Percentiles rank a stretch among this genome's conserved stretches.
Conservation (phyloP, 2,329 filamentous ascomycete genomes). For the Zymoseptoria passerinii region DNA sequence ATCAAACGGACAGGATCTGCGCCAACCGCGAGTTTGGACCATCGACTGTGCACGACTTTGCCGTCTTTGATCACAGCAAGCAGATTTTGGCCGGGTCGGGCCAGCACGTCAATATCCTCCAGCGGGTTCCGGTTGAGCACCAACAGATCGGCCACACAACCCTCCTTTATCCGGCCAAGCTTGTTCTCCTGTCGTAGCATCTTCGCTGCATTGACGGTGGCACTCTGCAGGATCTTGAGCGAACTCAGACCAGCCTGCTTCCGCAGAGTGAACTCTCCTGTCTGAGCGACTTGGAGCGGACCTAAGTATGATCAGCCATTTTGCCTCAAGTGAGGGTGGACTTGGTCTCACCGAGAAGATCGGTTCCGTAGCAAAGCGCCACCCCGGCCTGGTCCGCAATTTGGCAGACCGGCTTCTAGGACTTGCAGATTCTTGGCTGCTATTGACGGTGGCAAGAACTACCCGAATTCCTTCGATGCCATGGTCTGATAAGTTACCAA, state of each 20-base stretch:
- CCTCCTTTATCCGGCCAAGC: conserved; percentile 44
- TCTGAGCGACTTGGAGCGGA: conserved; percentile 42
- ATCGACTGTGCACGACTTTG: conserved; percentile 34
- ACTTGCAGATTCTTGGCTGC: conserved; percentile 46
- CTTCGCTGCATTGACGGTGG: conserved; percentile 46
- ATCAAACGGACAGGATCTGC: conserved; percentile 9
- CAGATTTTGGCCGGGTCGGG: conserved; percentile 40
- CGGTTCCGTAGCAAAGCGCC: conserved; percentile 49
- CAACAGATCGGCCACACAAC: conserved; percentile 47
- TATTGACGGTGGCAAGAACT: conserved; percentile 39
- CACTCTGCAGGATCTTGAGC: conserved; percentile 41
- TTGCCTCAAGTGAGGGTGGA: background rate
- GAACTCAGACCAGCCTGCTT: conserved; percentile 36
- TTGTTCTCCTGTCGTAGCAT: conserved; percentile 40
- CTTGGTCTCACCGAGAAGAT: conserved; percentile 34
- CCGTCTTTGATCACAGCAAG: conserved; percentile 50
- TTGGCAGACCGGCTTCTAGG: conserved; percentile 42
- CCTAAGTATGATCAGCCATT: conserved; percentile 22
- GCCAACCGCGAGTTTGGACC: conserved; percentile 23
- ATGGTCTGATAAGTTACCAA: conserved; percentile 46
- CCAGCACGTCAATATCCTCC: conserved; percentile 47
- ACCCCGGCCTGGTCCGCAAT: conserved; percentile 47
- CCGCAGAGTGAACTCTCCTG: conserved; percentile 42
- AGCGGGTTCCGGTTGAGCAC: conserved; percentile 47
- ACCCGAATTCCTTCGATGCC: conserved; percentile 37